Base-by-base conservation (phyloP, 441 rosid genomes). In the Mallotus repandus region DNA sequence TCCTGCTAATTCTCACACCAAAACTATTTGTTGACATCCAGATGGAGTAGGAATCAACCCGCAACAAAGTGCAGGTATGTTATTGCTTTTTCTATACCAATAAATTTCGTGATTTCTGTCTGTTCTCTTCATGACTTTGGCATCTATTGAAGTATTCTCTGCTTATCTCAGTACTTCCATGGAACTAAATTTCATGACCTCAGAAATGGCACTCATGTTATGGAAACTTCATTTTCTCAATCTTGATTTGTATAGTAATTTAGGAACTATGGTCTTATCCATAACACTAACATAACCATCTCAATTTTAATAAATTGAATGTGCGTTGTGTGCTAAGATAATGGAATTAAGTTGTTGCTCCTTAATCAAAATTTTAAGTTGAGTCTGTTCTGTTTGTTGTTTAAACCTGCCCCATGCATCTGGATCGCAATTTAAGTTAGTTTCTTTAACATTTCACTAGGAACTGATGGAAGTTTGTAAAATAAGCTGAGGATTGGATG, bases 11-110 rank as follows among this genome's bases (percentile, higher is more conserved):
- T 14, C 64, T 68, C 18, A 58, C 15, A 53, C 69, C 22, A 16
- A 7, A 56, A 16, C 19, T 73, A 10, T 66, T 66, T 77, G 29
- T 74, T 71, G 54, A 41, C 62, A 73, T 80, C 68, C 89, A 91
- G 97, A 89, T 85, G 97, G 97, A 12, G 89, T 91, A 3, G 97
- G 97, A 71, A 89, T 91, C 81, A 89, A 88, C 85, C 97, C 94
- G 74, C 94, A 91, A 73, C 97, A 91, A 81, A 91, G 92, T 84
- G 92, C 97, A 71, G 97, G 97, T 91, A 73, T 60, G 77, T 60
- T 7, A 10, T 54, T 66, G 53, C 63, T 76, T 29, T 43, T 52
- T 55, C 41, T 46, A 22, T 38, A 21, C n/a, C 57, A 11, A 60
- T 55, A 11, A 10, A 38, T 49, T 67, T 63, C 52, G 18, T 54